Percentiles rank a stretch among this genome's conserved stretches.
phyloP scores from a whole-genome alignment of 768 basidiomycete genomes.

The Auriscalpium vulgare region DNA sequence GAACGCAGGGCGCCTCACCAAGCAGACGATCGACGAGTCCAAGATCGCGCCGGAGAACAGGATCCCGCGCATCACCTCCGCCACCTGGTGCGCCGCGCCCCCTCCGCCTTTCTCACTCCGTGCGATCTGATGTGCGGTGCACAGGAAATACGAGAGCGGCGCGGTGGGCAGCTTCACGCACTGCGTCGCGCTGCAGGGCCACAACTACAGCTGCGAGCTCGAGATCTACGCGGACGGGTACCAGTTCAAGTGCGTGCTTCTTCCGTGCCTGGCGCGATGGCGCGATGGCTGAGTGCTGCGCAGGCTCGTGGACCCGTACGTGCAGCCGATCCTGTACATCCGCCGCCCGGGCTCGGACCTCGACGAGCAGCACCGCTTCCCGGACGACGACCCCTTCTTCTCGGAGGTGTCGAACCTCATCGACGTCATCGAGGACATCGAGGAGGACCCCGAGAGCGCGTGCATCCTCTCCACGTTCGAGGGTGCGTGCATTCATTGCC shows the following conservation, averaged over 20 bases:
- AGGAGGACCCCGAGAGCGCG: conserved; percentile 73
- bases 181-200: conserved; percentile 84
- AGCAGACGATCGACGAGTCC: conserved; percentile 76
- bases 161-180: conserved; percentile 92
- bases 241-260: conserved; percentile 54
- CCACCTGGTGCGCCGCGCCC: conserved; percentile 59
- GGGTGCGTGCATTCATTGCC: conserved; percentile 36
- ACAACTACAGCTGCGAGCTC: conserved; percentile 89
- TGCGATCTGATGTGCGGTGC: neutral
- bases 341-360: conserved; percentile 77
- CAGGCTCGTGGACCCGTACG: conserved; percentile 89
- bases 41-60: conserved; percentile 81
- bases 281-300: neutral
- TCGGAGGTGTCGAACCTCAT: conserved; percentile 88
- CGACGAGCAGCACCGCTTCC: conserved; percentile 63
- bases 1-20: conserved; percentile 75
- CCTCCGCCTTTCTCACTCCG: neutral
- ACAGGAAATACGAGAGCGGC: conserved; percentile 90
- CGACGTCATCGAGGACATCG: conserved; percentile 84
- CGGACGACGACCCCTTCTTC: conserved; percentile 89
- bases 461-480: conserved; percentile 81
- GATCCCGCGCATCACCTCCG: conserved; percentile 88
- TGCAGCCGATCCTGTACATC: conserved; percentile 80
- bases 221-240: conserved; percentile 95
- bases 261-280: neutral